Evolutionary conservation across 2,329 filamentous ascomycete species (phyloP).

Genomic region (Cytospora schulzeri): DNA sequence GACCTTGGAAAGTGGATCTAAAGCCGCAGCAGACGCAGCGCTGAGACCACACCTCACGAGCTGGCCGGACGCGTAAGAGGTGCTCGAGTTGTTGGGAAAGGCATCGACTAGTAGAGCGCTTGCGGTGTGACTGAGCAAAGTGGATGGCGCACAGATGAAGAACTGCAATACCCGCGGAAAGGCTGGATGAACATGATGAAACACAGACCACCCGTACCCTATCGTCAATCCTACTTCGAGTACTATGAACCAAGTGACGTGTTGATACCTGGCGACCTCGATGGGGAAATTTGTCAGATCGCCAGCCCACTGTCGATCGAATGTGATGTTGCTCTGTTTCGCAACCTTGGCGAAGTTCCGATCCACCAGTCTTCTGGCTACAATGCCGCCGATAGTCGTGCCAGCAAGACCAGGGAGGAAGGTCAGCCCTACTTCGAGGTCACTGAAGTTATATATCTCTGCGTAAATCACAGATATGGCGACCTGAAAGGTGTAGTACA

Average conservation of each 20-base stretch:
- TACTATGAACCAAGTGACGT: background rate
- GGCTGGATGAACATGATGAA: background rate
- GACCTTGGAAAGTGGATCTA: constrained; percentile 2
- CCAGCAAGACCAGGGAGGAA: constrained; percentile 11
- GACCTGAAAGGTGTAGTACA: constrained; percentile 56
- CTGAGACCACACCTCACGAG: constrained; percentile 11
- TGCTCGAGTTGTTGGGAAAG: constrained; percentile 10
- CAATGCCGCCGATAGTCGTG: constrained; percentile 7
- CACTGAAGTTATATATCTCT: constrained; percentile 50
- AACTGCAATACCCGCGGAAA: constrained; percentile 6
- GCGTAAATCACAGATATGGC: constrained; percentile 51
- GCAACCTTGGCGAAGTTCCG: constrained; percentile 7
- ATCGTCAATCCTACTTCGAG: constrained; percentile 1
- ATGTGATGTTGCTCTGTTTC: background rate
- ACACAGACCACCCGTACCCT: constrained; percentile 9
- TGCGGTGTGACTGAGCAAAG: constrained; percentile 8
- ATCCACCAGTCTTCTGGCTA: constrained; percentile 11
- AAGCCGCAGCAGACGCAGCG: background rate
- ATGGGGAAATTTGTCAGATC: constrained; percentile 6
- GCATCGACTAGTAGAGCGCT: constrained; percentile 9
- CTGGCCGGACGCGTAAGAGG: constrained; percentile 1
- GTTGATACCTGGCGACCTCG: constrained; percentile 5
- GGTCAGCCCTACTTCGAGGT: constrained; percentile 31
- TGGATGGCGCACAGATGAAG: constrained; percentile 4
- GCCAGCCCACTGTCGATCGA: background rate